These are phyloP conservation scores for Prunus persica DNA, from an alignment of 306 rosid genomes.

Conservation along the genomic window DNA sequence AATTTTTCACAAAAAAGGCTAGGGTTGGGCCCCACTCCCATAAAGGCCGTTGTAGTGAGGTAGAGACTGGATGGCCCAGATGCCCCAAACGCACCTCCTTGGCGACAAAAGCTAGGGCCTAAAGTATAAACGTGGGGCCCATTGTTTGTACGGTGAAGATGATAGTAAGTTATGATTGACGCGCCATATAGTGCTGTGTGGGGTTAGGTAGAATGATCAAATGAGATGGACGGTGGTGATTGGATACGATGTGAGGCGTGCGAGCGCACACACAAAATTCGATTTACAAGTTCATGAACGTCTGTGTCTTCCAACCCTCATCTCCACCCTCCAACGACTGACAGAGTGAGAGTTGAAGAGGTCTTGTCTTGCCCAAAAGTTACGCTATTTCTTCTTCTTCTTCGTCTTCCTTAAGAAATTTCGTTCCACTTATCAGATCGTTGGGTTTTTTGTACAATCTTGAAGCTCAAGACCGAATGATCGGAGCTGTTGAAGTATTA, in stretches of 20 bases:
- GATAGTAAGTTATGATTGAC: not conserved
- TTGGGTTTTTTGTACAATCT: not conserved
- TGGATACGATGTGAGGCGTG: not conserved
- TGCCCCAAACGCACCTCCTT: not conserved
- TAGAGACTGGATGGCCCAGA: not conserved
- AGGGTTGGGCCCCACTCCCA: not conserved
- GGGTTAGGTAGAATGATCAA: not conserved
- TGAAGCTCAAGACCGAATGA: slow-evolving; percentile 1
- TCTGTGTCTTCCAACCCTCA: not conserved
- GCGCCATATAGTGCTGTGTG: not conserved
- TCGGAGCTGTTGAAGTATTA: not conserved
- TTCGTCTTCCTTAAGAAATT: not conserved
- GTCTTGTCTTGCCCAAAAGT: not conserved
- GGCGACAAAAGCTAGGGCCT: not conserved
- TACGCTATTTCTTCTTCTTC: not conserved
- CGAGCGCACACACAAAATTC: not conserved
- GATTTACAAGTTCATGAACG: not conserved
- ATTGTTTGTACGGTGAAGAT: not conserved
- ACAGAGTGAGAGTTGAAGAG: slow-evolving; percentile 4
- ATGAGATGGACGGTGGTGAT: not conserved
- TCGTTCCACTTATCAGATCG: not conserved
- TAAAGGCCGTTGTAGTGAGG: not conserved
- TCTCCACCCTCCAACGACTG: not conserved
- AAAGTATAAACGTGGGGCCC: not conserved
- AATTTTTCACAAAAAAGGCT: not conserved